Conservation (phyloP, 306 rosid species). For the Parietaria judaica region DNA sequence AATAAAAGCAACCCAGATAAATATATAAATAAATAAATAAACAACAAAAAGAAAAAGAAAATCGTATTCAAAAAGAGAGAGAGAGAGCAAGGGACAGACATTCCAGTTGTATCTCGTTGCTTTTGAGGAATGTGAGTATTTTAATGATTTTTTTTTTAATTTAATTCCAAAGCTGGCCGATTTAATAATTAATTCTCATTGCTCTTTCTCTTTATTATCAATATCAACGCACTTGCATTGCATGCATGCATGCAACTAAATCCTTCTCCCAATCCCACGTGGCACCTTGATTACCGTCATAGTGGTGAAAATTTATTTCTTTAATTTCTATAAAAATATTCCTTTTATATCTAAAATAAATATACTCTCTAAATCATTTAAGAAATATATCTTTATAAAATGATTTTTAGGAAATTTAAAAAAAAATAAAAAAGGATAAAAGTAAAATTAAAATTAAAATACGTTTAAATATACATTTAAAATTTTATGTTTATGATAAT, state of each 20-base stretch:
- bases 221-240: not conserved
- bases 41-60: constrained; percentile 9
- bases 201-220: not conserved
- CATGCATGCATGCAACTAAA: constrained; percentile 57
- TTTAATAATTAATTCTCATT: constrained; percentile 9
- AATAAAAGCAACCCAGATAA: not conserved
- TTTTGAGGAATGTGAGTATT: constrained; percentile 66
- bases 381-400: too few relatives aligned
- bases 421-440: too few relatives aligned
- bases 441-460: too few relatives aligned
- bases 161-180: constrained; percentile 43
- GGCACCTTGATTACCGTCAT: constrained; percentile 35
- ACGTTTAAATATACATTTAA: too few relatives aligned
- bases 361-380: too few relatives aligned
- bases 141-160: constrained; percentile 3
- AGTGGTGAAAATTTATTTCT: not conserved
- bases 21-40: constrained; percentile 6
- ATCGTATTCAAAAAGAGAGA: constrained; percentile 3
- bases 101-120: constrained; percentile 93
- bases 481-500: constrained; percentile 11
- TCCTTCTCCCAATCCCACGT: constrained; percentile 48
- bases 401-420: too few relatives aligned
- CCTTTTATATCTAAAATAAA: too few relatives aligned
- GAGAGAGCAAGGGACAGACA: constrained; percentile 58
- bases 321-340: too few relatives aligned